A percentile compares a stretch with the other conserved stretches of the same genome.
Evolutionary conservation across 805 yeast genomes (phyloP).

Genomic region (Starmerella sp.): DNA sequence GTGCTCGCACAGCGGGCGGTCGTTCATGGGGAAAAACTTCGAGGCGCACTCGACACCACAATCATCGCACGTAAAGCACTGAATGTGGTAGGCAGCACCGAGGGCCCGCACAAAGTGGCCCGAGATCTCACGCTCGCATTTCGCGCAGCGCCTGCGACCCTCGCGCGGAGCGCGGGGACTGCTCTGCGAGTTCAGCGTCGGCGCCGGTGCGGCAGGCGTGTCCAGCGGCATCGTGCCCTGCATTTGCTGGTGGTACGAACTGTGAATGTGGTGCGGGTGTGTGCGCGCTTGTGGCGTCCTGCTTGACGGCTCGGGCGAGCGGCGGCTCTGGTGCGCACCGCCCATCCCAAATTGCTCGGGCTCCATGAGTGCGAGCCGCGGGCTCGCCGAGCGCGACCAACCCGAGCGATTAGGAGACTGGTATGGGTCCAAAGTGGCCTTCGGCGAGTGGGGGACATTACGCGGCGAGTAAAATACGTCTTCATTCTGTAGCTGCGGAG

Average conservation of each 20-base stretch:
- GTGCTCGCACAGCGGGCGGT: slow-evolving; percentile 68
- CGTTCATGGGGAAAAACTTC: slow-evolving; percentile 76
- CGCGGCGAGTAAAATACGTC: slow-evolving; percentile 17
- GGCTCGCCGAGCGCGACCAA: not conserved
- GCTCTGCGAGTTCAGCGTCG: not conserved
- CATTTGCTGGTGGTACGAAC: not conserved
- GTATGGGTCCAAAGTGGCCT: not conserved
- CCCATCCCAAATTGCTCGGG: not conserved
- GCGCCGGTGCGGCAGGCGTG: not conserved
- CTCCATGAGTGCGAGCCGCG: not conserved
- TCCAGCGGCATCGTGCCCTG: not conserved
- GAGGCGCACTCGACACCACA: slow-evolving; percentile 74
- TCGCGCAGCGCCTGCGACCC: slow-evolving; percentile 33
- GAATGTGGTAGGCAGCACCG: slow-evolving; percentile 67
- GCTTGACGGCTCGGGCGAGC: not conserved
- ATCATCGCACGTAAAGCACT: slow-evolving; percentile 77
- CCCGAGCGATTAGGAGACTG: slow-evolving; percentile 1
- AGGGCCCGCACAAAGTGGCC: slow-evolving; percentile 84
- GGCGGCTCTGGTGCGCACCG: not conserved
- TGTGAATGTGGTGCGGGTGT: not conserved
- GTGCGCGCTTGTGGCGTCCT: not conserved
- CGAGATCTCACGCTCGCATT: slow-evolving; percentile 42
- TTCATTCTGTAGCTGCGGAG: slow-evolving; percentile 9
- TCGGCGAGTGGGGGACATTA: slow-evolving; percentile 8
- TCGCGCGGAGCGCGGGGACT: not conserved